phyloP scores from a whole-genome alignment of 176 grass and related monocot species.

The Neostapfia colusana region DNA sequence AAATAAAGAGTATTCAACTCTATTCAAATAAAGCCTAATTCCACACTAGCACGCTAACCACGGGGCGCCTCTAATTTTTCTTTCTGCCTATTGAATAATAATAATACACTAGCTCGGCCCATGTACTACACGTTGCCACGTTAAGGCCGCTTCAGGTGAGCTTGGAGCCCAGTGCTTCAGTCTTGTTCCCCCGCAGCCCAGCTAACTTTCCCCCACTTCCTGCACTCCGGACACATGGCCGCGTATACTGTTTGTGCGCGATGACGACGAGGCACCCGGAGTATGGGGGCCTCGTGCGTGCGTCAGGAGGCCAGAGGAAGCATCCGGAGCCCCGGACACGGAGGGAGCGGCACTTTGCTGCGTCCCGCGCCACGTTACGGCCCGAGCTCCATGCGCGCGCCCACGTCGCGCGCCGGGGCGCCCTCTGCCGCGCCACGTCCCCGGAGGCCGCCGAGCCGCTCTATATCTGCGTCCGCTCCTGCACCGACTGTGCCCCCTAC shows the following conservation, averaged over 20 bases:
- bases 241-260: not conserved
- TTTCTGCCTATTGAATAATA: too few relatives aligned
- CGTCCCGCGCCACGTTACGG: conserved; percentile 28
- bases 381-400: conserved; percentile 33
- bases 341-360: not conserved
- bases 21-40: too few relatives aligned
- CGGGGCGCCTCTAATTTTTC: too few relatives aligned
- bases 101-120: too few relatives aligned
- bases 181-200: too few relatives aligned
- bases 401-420: conserved; percentile 41
- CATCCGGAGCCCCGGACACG: conserved; percentile 25
- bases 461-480: conserved; percentile 5
- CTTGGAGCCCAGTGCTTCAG: too few relatives aligned
- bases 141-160: too few relatives aligned
- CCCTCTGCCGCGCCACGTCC: conserved; percentile 32
- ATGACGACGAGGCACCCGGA: not conserved
- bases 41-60: too few relatives aligned
- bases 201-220: not conserved
- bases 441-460: not conserved
- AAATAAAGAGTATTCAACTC: too few relatives aligned
- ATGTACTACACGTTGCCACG: too few relatives aligned
- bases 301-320: not conserved
- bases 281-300: not conserved
- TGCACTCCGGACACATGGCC: not conserved
- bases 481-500: too few relatives aligned